Conservation (phyloP, 192 early-diverging fungal species). For the Glomus cerebriforme region DNA sequence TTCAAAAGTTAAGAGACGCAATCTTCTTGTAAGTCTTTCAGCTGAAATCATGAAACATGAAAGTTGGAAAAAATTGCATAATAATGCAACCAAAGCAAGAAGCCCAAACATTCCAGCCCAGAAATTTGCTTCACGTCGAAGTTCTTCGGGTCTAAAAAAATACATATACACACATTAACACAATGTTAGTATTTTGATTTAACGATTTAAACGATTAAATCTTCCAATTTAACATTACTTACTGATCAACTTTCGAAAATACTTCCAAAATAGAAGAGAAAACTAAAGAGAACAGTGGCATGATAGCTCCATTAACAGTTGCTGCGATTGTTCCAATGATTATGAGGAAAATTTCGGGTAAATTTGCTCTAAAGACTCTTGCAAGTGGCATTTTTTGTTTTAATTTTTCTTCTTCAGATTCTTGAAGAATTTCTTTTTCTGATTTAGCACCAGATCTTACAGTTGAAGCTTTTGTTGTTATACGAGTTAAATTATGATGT, state of each 20-base stretch:
- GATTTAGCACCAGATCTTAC: constrained; percentile 48
- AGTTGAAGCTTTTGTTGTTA: constrained; percentile 46
- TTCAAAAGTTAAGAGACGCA: constrained; percentile 67
- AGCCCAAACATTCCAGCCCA: constrained; percentile 40
- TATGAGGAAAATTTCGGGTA: constrained; percentile 54
- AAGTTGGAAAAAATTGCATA: constrained; percentile 35
- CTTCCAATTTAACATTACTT: constrained; percentile 6
- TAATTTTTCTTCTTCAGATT: constrained; percentile 38
- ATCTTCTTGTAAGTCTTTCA: constrained; percentile 47
- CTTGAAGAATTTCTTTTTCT: constrained; percentile 40
- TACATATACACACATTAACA: neutral
- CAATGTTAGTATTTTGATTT: constrained; percentile 51
- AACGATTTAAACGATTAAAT: constrained; percentile 54
- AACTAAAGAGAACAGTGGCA: constrained; percentile 79
- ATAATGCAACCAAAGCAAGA: constrained; percentile 37
- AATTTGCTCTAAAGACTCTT: constrained; percentile 55
- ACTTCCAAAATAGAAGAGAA: constrained; percentile 36
- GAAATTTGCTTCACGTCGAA: constrained; percentile 36
- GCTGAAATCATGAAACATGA: constrained; percentile 56
- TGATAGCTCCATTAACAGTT: constrained; percentile 68
- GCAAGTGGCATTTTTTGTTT: constrained; percentile 57
- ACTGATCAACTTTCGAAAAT: constrained; percentile 15
- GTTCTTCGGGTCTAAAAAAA: constrained; percentile 7
- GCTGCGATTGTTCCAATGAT: constrained; percentile 61
- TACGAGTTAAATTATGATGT: constrained; percentile 38